Evolutionary conservation across 2,329 filamentous ascomycete genomes (phyloP).

Genomic region (Aaosphaeria pasadenensis): DNA sequence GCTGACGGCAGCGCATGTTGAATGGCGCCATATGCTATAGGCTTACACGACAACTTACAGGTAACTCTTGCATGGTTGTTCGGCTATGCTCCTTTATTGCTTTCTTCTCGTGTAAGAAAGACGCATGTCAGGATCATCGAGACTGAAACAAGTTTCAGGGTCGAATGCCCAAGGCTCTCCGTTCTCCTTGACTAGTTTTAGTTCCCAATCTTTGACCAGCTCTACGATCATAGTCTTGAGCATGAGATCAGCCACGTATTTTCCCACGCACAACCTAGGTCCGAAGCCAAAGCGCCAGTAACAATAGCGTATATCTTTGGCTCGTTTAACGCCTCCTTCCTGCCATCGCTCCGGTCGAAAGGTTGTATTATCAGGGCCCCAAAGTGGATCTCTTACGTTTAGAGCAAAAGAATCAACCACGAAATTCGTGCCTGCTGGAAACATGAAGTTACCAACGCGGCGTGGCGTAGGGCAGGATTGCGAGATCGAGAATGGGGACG

Average conservation of each 20-base stretch:
- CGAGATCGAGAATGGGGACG: conserved; percentile 42
- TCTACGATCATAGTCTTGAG: conserved; percentile 9
- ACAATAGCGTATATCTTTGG: conserved; percentile 31
- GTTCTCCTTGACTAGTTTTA: conserved; percentile 5
- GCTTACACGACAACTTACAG: not conserved
- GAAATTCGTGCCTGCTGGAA: conserved; percentile 40
- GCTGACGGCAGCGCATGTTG: not conserved
- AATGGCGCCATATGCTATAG: not conserved
- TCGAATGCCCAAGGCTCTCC: not conserved
- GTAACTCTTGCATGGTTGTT: not conserved
- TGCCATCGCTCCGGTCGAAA: conserved; percentile 31
- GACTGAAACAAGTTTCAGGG: not conserved
- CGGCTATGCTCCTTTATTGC: not conserved
- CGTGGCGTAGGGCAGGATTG: conserved; percentile 39
- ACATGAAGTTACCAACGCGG: conserved; percentile 9
- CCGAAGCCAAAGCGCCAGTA: conserved; percentile 49
- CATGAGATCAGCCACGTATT: conserved; percentile 36
- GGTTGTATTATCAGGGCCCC: conserved; percentile 34
- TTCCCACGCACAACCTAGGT: conserved; percentile 43
- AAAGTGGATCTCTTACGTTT: conserved; percentile 38
- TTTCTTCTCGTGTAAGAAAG: not conserved
- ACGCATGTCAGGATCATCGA: not conserved
- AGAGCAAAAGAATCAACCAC: conserved; percentile 44
- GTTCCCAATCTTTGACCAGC: conserved; percentile 3
- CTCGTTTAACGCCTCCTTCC: conserved; percentile 8